A percentile compares a stretch with the other conserved stretches of the same genome.
Conservation (phyloP, 331 rosid species). For the Acacia concinna region DNA sequence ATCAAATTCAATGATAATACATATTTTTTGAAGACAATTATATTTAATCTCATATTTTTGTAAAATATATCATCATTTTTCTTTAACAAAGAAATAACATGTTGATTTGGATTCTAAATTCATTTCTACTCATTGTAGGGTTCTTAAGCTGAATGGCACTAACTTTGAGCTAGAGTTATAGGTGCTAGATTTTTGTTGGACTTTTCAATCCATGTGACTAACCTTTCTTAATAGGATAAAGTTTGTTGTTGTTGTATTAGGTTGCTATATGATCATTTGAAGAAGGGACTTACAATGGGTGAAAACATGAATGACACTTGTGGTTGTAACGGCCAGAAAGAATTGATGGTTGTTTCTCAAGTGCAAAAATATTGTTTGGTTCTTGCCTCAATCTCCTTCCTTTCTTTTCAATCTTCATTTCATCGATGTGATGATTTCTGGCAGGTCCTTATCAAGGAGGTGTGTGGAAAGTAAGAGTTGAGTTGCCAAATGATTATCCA, state of each 20-base stretch:
- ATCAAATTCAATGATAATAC: neutral
- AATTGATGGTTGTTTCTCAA: neutral
- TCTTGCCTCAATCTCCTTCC: neutral
- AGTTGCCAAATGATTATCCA: slow-evolving; percentile 78
- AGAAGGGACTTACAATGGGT: neutral
- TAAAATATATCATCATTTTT: neutral
- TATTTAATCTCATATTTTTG: neutral
- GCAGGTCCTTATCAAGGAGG: slow-evolving; percentile 82
- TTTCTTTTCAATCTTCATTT: slow-evolving; percentile 6
- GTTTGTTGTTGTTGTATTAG: neutral
- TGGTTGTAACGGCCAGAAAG: neutral
- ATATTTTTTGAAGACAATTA: too few species aligned
- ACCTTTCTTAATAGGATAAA: neutral
- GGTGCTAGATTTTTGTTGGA: neutral
- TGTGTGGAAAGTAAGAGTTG: slow-evolving; percentile 82
- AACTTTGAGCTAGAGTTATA: neutral
- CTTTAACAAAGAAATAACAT: neutral
- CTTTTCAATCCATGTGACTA: neutral
- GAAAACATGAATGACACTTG: neutral
- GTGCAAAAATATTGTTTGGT: neutral
- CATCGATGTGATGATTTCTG: slow-evolving; percentile 38
- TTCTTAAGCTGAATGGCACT: slow-evolving; percentile 14
- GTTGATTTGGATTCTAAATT: slow-evolving; percentile 7
- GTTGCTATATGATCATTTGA: neutral
- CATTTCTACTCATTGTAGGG: neutral